Base-by-base conservation (phyloP, 306 rosid genomes). In the Begonia masoniana region DNA sequence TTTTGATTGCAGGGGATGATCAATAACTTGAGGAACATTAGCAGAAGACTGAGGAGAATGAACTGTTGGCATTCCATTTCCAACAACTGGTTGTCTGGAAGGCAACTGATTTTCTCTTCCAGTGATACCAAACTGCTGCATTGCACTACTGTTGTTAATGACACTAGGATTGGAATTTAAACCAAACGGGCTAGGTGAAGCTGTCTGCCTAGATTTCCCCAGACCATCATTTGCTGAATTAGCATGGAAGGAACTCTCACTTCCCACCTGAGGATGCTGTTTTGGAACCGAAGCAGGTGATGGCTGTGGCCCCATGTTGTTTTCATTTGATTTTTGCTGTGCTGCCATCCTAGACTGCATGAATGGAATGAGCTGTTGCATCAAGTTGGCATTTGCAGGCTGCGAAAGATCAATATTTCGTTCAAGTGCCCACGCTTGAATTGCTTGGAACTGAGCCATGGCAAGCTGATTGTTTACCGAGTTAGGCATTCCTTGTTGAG, bases 371-470 rank as follows among this genome's bases (percentile, higher is more conserved):
- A 91, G 74, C 74, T 80, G 95, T 24, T 85, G 76, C 80, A 83
- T 55, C 60, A 82, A 58, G 68, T 68, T 70, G 59, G 80, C 89
- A 78, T 80, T 83, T 63, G 79, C 70, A 57, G 96, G 97, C 60
- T 74, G 68, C 21, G 92, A 76, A 61, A 83, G 81, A 75, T 91
- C 94, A 61, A 89, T 83, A 67, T 85, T 82, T 41, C 68, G 74
- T 57, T 85, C 97, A 43, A 68, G 71, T 21, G 79, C 95, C 95
- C 93, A 85, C 13, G 88, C 85, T 66, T 91, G 92, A 77, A 82
- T 52, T n/a, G 85, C 85, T 68, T 72, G 91, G 56, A 82, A 68
- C 69, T 82, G 95, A 51, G 91, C 69, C 62, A 68, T 54, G 9
- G 78, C 74, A 60, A 76, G 65, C 82, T 83, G 96, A 64, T 81